Percentiles rank a stretch among this genome's conserved stretches.
These are phyloP conservation scores for Eucalyptus lansdowneana DNA, from an alignment of 345 rosid species.

Conservation along the genomic window DNA sequence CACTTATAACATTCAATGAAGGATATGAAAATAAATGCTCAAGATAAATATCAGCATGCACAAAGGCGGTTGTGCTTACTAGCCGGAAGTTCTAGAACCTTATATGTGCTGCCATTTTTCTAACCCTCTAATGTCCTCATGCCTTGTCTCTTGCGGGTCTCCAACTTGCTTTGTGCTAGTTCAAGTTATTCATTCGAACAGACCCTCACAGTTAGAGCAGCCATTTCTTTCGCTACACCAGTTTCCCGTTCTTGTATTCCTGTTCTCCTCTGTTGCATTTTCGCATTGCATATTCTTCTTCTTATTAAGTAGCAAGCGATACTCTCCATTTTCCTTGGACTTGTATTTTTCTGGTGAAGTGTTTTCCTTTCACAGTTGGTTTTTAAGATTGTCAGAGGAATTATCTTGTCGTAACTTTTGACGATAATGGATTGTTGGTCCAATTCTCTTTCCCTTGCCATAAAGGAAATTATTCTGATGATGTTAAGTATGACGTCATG, in stretches of 20 bases:
- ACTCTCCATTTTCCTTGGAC: neutral
- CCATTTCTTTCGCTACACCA: neutral
- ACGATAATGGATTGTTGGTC: neutral
- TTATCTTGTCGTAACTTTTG: neutral
- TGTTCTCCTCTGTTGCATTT: neutral
- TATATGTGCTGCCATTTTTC: neutral
- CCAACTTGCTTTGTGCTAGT: neutral
- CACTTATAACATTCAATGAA: neutral
- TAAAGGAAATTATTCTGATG: neutral
- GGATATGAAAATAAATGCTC: neutral
- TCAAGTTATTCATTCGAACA: neutral
- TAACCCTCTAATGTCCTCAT: neutral
- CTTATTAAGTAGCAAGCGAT: neutral
- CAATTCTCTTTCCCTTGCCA: neutral
- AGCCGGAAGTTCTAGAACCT: neutral
- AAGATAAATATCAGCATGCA: neutral
- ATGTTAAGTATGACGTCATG: neutral
- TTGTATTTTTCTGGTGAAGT: neutral
- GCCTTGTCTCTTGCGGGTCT: neutral
- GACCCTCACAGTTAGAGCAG: neutral
- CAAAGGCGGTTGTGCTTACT: neutral
- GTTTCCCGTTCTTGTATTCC: neutral
- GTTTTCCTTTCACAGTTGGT: neutral
- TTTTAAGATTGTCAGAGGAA: neutral
- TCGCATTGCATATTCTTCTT: neutral